Base-by-base conservation (phyloP, 768 basidiomycete genomes). In the Phylloporus arenicola region DNA sequence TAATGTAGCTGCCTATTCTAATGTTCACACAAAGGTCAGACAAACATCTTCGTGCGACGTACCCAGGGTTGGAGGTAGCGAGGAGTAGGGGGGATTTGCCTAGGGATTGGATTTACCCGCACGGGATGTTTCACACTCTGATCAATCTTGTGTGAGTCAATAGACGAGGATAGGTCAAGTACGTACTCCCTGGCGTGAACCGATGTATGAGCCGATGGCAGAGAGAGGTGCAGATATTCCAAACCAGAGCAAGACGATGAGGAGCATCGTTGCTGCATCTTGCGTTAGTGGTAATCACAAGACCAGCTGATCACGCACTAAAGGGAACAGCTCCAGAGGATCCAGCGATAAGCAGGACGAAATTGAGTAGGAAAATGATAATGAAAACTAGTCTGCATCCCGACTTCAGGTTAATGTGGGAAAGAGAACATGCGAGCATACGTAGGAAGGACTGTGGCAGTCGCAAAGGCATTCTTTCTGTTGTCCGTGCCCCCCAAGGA, bases 291-390 rank as follows among this genome's bases (percentile, higher is more conserved):
- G 59, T 17, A 16, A 38, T 29, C 17, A 49, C 20, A 42, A 29
- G 19, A 10, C 16, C 9, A 33, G 3, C 6, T n/a, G 33, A 14
- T 37, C 6, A 65, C 73, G 48, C 57, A 83, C 94, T 91, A 65
- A 97, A 95, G 4, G 95, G 95, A 38, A 99, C 92, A 11, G 95
- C 95, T 9, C 95, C 95, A 6, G 94, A 95, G 2, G 93, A 93
- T 4, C 83, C 83, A 14, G 88, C 86, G 3, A 78, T 71, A 50
- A 97, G 72, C 20, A 98, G 81, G 76, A 94, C 90, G 27, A 96
- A 75, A 63, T 98, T 90, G 51, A 98, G 78, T n/a, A 94, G 66
- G 71, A 93, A 94, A 43, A 97, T 84, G 50, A 92, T 63, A 19
- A 79, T 70, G 66, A 97, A 98, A 40, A 97, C 82, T 55, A 88